Evolutionary conservation across 2,329 filamentous ascomycete species (phyloP).

Genomic region (Epichloe glyceriae): DNA sequence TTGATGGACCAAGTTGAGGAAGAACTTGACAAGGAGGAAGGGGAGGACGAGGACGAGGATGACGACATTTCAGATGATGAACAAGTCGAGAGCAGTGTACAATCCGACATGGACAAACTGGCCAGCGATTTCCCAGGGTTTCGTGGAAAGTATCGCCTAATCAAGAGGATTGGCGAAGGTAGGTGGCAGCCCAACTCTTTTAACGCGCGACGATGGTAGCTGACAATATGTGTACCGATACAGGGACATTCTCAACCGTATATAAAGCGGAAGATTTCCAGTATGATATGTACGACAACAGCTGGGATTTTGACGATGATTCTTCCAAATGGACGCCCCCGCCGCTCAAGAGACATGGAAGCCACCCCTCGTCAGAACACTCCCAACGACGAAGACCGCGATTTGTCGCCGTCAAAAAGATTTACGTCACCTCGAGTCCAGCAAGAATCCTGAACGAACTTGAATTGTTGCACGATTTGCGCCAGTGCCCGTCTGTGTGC

Average conservation of each 20-base stretch:
- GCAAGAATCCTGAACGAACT: conserved; percentile 91
- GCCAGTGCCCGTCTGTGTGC: conserved; percentile 73
- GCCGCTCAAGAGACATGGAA: conserved; percentile 40
- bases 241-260: conserved; percentile 94
- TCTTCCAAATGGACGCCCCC: conserved; percentile 57
- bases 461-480: conserved; percentile 78
- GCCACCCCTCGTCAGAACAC: conserved; percentile 18
- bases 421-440: conserved; percentile 95
- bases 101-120: conserved; percentile 78
- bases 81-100: conserved; percentile 52
- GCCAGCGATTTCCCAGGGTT: conserved; percentile 75
- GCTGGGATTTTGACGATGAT: conserved; percentile 67
- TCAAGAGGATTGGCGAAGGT: conserved; percentile 97
- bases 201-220: neutral
- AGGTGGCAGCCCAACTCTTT: conserved; percentile 9
- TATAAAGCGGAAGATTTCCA: conserved; percentile 94
- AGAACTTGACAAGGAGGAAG: conserved; percentile 17
- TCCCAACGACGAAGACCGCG: conserved; percentile 33
- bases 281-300: conserved; percentile 72
- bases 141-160: conserved; percentile 69
- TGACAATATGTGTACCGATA: neutral
- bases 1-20: conserved; percentile 15
- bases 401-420: conserved; percentile 97
- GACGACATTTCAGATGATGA: conserved; percentile 44
- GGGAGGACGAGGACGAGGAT: conserved; percentile 24